phyloP scores from a whole-genome alignment of 768 basidiomycete genomes.

The Thelephora ganbajun region DNA sequence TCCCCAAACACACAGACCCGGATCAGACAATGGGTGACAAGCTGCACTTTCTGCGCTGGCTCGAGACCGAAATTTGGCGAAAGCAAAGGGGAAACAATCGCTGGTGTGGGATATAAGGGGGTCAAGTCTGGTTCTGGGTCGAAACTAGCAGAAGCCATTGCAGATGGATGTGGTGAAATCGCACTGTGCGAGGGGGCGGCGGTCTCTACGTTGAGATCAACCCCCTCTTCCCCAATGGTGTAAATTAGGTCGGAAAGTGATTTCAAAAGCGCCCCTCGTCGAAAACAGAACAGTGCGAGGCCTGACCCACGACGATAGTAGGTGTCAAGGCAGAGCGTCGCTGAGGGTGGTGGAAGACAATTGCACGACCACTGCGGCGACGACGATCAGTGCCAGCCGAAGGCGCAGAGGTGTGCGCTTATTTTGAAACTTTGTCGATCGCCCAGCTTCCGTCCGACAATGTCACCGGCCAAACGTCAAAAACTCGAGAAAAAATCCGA shows the following conservation, averaged over 20 bases:
- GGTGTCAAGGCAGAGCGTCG: no score
- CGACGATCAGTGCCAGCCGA: no score
- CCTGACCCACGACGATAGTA: no score
- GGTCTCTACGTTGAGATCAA: no score
- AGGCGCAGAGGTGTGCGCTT: no score
- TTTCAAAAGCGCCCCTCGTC: neutral
- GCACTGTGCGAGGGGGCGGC: no score
- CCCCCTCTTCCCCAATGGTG: no score
- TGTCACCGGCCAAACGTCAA: constrained; percentile 42
- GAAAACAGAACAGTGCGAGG: neutral
- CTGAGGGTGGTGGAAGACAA: no score
- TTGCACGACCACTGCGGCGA: no score
- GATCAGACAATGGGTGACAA: constrained; percentile 59
- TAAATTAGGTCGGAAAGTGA: neutral
- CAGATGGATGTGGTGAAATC: no score
- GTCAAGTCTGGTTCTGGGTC: constrained; percentile 72
- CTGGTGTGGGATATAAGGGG: constrained; percentile 60
- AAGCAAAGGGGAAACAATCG: constrained; percentile 48
- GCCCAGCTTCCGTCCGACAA: constrained; percentile 11
- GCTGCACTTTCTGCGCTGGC: constrained; percentile 50
- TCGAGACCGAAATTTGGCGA: constrained; percentile 54
- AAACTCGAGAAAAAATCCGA: constrained; percentile 20
- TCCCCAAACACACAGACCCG: constrained; percentile 75
- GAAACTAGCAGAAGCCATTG: constrained; percentile 23
- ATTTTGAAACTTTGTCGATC: no score